A percentile compares a stretch with the other conserved stretches of the same genome.
These are phyloP conservation scores for Kalanchoe fedtschenkoi DNA, from an alignment of 164 flowering plant genomes.

Conservation along the genomic window DNA sequence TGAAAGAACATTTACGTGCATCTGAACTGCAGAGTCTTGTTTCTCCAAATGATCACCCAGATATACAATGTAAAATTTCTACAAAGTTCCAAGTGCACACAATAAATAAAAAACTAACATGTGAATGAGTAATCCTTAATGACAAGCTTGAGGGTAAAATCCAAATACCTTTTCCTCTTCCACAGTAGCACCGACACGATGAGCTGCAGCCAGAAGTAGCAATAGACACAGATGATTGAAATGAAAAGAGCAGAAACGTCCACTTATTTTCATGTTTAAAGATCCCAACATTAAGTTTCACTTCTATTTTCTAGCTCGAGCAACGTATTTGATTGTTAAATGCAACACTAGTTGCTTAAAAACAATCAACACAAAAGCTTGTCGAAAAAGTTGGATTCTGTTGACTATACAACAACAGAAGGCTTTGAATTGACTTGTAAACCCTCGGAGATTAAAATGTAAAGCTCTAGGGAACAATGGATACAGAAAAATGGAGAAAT, in stretches of 20 bases:
- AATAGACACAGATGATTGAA: background rate
- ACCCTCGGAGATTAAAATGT: too few species aligned
- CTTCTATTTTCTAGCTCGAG: background rate
- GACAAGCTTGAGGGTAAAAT: background rate
- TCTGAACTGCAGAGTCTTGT: conserved; percentile 16
- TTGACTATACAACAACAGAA: background rate
- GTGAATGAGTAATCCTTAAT: background rate
- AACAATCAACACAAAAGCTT: background rate
- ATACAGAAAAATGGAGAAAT: too few species aligned
- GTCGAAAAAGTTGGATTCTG: background rate
- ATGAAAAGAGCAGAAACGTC: background rate
- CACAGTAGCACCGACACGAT: background rate
- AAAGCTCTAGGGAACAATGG: too few species aligned
- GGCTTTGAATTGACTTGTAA: background rate
- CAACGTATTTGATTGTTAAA: background rate
- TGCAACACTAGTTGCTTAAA: background rate
- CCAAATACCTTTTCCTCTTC: background rate
- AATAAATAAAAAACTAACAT: too few species aligned
- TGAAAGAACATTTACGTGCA: conserved; percentile 35
- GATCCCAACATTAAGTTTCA: background rate
- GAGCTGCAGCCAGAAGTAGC: background rate
- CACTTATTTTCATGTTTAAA: background rate
- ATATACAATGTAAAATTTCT: conserved; percentile 52
- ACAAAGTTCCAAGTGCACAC: conserved; percentile 4
- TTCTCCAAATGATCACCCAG: conserved; percentile 27